Conservation (phyloP, 257 asterid species). For the Solanum sitiens region DNA sequence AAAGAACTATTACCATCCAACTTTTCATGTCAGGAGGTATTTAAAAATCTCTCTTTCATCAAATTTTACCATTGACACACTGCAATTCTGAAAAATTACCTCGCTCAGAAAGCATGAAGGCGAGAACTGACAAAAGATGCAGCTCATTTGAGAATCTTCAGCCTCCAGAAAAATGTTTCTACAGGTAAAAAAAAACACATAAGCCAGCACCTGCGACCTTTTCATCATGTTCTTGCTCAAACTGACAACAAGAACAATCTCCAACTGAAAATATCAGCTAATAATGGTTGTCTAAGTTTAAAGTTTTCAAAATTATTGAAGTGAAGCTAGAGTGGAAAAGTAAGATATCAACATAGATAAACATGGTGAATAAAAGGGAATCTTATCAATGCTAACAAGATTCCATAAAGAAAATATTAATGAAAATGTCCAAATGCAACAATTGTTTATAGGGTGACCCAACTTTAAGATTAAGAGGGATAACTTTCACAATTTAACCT, state of each 20-base stretch:
- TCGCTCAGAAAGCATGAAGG: constrained; percentile 81
- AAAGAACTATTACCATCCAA: neutral
- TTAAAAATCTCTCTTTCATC: neutral
- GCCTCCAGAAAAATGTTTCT: too few relatives aligned
- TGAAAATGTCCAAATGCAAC: neutral
- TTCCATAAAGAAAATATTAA: neutral
- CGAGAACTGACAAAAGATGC: constrained; percentile 71
- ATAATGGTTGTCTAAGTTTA: too few relatives aligned
- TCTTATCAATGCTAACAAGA: too few relatives aligned
- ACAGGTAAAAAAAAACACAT: too few relatives aligned
- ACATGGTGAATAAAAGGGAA: too few relatives aligned
- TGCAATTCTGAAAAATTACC: constrained; percentile 11
- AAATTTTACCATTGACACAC: constrained; percentile 38
- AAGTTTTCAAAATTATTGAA: neutral
- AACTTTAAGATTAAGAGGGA: too few relatives aligned
- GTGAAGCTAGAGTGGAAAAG: too few relatives aligned
- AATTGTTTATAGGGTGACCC: too few relatives aligned
- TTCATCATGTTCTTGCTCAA: neutral
- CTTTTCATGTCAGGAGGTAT: neutral
- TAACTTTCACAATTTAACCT: too few relatives aligned
- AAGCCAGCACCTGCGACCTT: too few relatives aligned
- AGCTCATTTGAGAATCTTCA: constrained; percentile 58
- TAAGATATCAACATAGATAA: too few relatives aligned
- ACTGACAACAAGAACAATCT: neutral
- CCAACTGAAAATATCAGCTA: neutral